Evolutionary conservation across 2,329 filamentous ascomycete species (phyloP).

Genomic region (Botrytis tulipae): DNA sequence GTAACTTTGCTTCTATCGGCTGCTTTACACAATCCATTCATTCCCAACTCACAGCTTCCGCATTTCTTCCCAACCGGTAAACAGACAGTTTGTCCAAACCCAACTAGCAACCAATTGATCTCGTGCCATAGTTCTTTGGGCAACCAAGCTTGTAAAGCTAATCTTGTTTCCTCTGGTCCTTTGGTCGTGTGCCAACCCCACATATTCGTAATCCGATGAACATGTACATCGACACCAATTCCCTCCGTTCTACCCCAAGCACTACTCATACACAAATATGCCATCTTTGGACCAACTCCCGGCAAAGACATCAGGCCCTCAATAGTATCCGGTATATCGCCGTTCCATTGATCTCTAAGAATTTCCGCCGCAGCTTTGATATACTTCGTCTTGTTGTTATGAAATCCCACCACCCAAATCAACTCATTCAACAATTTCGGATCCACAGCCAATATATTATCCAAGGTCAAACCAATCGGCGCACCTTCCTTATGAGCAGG

Average conservation of each 20-base stretch:
- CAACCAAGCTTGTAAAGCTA: slow-evolving; percentile 63
- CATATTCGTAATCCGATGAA: slow-evolving; percentile 72
- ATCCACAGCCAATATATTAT: slow-evolving; percentile 60
- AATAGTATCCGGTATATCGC: slow-evolving; percentile 66
- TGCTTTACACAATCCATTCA: slow-evolving; percentile 71
- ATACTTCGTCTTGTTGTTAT: slow-evolving; percentile 72
- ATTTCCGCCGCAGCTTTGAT: slow-evolving; percentile 65
- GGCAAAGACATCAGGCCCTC: slow-evolving; percentile 62
- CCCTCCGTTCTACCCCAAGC: slow-evolving; percentile 64
- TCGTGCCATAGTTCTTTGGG: slow-evolving; percentile 70
- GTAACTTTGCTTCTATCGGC: slow-evolving; percentile 64
- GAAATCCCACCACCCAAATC: slow-evolving; percentile 69
- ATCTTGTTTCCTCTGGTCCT: slow-evolving; percentile 65
- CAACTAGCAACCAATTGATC: slow-evolving; percentile 72
- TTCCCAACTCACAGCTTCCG: slow-evolving; percentile 79
- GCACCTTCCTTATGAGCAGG: slow-evolving; percentile 40
- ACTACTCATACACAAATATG: slow-evolving; percentile 65
- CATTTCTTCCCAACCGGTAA: slow-evolving; percentile 66
- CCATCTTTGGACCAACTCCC: slow-evolving; percentile 75
- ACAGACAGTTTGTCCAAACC: slow-evolving; percentile 69
- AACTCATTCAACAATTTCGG: slow-evolving; percentile 59
- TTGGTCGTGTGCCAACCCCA: slow-evolving; percentile 70
- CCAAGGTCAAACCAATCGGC: slow-evolving; percentile 54
- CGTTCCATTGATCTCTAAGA: slow-evolving; percentile 55
- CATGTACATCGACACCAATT: slow-evolving; percentile 65